These are phyloP conservation scores for Eucalyptus microcorys DNA, from an alignment of 345 rosid species.

Conservation along the genomic window DNA sequence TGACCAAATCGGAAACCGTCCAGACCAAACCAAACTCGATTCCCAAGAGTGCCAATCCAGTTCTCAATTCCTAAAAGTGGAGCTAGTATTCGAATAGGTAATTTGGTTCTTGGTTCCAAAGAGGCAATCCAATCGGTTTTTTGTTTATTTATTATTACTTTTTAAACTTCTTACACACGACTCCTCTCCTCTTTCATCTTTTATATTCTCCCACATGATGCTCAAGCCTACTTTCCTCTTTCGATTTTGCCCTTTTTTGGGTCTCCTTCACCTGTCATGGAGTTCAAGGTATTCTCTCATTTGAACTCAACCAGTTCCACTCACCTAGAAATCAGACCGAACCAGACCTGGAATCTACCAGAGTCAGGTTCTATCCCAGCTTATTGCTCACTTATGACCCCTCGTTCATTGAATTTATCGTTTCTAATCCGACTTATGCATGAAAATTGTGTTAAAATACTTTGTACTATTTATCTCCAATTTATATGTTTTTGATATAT, in stretches of 20 bases:
- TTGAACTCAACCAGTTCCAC: too few species aligned
- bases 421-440: not conserved
- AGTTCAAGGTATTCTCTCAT: too few species aligned
- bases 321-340: rapidly evolving
- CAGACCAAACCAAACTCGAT: too few species aligned
- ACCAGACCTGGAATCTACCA: too few species aligned
- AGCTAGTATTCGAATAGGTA: rapidly evolving
- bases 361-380: not conserved
- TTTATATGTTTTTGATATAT: not conserved
- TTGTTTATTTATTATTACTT: too few species aligned
- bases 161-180: too few species aligned
- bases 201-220: rapidly evolving
- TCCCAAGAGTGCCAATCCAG: rapidly evolving
- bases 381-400: not conserved
- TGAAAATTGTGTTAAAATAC: not conserved
- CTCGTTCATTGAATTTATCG: rapidly evolving
- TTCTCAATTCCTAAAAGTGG: too few species aligned
- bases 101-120: too few species aligned
- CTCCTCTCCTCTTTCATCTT: too few species aligned
- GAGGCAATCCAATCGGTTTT: rapidly evolving
- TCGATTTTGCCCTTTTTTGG: too few species aligned
- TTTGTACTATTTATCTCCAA: not conserved
- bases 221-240: too few species aligned
- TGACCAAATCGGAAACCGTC: rapidly evolving
- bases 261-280: too few species aligned